Evolutionary conservation across 2,329 filamentous ascomycete genomes (phyloP).

Genomic region (Aspergillus felis): DNA sequence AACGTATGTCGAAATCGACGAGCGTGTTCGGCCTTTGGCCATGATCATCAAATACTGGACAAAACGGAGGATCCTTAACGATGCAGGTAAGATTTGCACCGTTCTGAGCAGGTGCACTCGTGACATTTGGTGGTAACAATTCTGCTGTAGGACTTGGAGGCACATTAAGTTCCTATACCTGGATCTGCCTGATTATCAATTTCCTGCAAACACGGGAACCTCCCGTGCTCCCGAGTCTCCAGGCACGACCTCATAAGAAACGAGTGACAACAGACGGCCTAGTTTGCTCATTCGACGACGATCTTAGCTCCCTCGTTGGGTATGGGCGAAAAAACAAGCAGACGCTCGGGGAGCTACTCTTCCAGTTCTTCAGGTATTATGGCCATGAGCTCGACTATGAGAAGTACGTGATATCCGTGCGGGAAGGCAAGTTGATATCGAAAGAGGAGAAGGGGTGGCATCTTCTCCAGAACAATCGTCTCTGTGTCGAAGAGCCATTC

Average conservation of each 20-base stretch:
- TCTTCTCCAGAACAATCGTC: constrained; percentile 69
- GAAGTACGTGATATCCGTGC: constrained; percentile 76
- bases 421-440: constrained; percentile 71
- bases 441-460: constrained; percentile 90
- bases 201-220: constrained; percentile 86
- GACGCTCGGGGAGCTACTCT: constrained; percentile 78
- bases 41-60: constrained; percentile 99
- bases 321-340: constrained; percentile 79
- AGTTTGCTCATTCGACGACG: constrained; percentile 78
- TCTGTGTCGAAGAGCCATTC: constrained; percentile 97
- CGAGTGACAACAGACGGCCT: constrained; percentile 60
- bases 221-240: constrained; percentile 79
- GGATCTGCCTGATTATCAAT: constrained; percentile 97
- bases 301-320: constrained; percentile 68
- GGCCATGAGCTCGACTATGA: constrained; percentile 91
- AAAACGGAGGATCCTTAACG: constrained; percentile 84
- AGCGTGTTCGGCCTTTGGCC: constrained; percentile 82
- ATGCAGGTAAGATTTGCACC: constrained; percentile 68
- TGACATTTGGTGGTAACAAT: constrained; percentile 12
- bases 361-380: constrained; percentile 93
- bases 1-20: constrained; percentile 91
- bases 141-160: constrained; percentile 70
- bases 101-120: not conserved
- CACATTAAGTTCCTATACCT: constrained; percentile 95
- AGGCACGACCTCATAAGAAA: constrained; percentile 65